A percentile compares a stretch with the other conserved stretches of the same genome.
phyloP scores from a whole-genome alignment of 495 filamentous ascomycete species.

The Gamarada debralockiae region DNA sequence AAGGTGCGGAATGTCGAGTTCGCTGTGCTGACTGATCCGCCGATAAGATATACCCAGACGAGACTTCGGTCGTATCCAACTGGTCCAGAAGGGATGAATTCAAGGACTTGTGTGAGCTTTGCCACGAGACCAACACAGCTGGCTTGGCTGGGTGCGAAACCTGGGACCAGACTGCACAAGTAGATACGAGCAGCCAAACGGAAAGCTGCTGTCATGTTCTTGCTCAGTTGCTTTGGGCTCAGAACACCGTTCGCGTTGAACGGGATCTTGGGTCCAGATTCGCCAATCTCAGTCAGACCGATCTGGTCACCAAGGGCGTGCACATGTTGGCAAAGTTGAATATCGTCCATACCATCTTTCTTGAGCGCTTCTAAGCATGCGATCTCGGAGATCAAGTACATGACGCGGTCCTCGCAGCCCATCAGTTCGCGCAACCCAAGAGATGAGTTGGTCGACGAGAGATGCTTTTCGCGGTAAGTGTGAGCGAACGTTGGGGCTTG shows the following conservation, averaged over 20 bases:
- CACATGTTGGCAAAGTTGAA: conserved; percentile 82
- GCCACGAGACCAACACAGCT: conserved; percentile 71
- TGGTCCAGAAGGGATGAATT: conserved; percentile 75
- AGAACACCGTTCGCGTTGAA: conserved; percentile 70
- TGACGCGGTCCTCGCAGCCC: conserved; percentile 96
- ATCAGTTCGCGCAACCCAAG: conserved; percentile 85
- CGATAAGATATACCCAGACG: conserved; percentile 87
- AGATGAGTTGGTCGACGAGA: conserved; percentile 60
- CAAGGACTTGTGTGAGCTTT: conserved; percentile 64
- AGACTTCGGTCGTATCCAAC: conserved; percentile 86
- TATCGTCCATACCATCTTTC: conserved; percentile 72
- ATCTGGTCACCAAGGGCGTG: conserved; percentile 77
- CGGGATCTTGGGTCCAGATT: conserved; percentile 41
- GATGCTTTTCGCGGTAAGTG: conserved; percentile 86
- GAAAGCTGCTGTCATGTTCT: conserved; percentile 86
- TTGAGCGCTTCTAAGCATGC: conserved; percentile 91
- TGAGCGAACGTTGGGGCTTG: conserved; percentile 83
- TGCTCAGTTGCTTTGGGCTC: conserved; percentile 72
- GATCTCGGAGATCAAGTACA: conserved; percentile 98
- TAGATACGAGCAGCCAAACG: conserved; percentile 91
- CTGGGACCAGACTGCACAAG: conserved; percentile 88
- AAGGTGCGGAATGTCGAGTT: conserved; percentile 69
- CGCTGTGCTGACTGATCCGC: conserved; percentile 68
- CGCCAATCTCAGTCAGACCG: conserved; percentile 64
- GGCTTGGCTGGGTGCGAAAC: conserved; percentile 66